Base-by-base conservation (phyloP, 805 yeast species). In the Candida berthetii region DNA sequence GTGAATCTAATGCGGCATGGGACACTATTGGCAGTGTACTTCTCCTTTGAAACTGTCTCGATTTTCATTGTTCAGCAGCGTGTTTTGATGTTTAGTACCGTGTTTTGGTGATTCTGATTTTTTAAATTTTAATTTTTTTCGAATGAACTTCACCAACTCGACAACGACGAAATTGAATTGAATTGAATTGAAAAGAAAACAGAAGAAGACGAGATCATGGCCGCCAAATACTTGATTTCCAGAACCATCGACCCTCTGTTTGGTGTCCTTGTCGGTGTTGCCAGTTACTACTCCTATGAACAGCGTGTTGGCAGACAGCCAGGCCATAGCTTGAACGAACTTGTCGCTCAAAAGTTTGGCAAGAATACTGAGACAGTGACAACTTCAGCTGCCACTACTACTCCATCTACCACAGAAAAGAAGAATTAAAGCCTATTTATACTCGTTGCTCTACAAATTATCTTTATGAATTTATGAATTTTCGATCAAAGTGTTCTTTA, bases 271-370 rank as follows among this genome's bases (percentile, higher is more conserved):
- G 70, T 83, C 2, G 95, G 95, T 1, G 69, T 73, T 0, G 61
- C 74, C 7, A 77, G 88, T 4, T 85, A 79, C 57, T 80, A 74
- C 48, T 62, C 79, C 9, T 79, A 80, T 48, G 95, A 85, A 55
- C 61, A 55, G 44, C 68, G 85, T 49, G 69, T 69, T 1, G 76
- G 74, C 3, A 68, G 85, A 48, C 69, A 70, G 28, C 71, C 69
- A 39, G 88, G 86, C 11, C 87, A 81, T 46, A 60, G 72, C 2
- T 60, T 84, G 52, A 70, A 73, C 46, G 84, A 79, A 45, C 62
- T 82, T 40, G 45, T 79, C 3, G 36, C 42, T 19, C 67, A 71
- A 52, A 66, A 61, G 45, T 53, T 52, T 29, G 24, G 32, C 15
- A 19, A 27, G 4, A 27, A 17, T 8, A 22, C 24, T 10, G 20